phyloP scores from a whole-genome alignment of 2,329 filamentous ascomycete species.

The Fusarium miscanthi region DNA sequence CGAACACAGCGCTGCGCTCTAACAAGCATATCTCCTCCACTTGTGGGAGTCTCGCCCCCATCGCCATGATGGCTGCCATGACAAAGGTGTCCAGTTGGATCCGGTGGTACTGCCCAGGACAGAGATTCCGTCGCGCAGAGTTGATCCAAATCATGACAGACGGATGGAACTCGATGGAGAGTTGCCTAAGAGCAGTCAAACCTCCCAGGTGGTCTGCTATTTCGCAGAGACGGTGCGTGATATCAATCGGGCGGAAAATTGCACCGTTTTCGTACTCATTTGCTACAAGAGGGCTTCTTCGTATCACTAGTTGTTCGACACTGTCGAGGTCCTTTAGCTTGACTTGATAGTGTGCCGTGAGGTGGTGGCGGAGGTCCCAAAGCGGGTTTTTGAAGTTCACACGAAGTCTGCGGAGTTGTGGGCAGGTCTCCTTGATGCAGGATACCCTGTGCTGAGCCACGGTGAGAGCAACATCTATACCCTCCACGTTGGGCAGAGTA shows the following conservation, averaged over 20 bases:
- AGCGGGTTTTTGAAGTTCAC: rapidly evolving
- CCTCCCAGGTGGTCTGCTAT: not conserved
- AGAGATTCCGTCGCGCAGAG: rapidly evolving
- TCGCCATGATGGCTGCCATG: not conserved
- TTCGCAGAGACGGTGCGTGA: not conserved
- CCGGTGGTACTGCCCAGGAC: rapidly evolving
- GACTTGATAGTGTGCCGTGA: rapidly evolving
- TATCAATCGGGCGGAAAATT: not conserved
- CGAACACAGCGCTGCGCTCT: not conserved
- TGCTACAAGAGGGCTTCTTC: too few relatives aligned
- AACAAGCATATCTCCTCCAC: not conserved
- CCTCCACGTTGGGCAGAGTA: rapidly evolving
- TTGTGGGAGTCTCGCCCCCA: not conserved
- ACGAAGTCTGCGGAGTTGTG: rapidly evolving
- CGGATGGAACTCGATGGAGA: rapidly evolving
- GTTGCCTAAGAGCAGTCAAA: rapidly evolving
- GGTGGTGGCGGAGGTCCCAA: rapidly evolving
- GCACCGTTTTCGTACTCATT: too few relatives aligned
- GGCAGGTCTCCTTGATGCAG: not conserved
- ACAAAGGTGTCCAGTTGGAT: not conserved
- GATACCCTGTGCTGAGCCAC: rapidly evolving
- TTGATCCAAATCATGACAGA: rapidly evolving
- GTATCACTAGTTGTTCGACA: not conserved
- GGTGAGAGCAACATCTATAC: not conserved
- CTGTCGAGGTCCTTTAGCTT: not conserved